phyloP scores from a whole-genome alignment of 768 basidiomycete genomes.

The Suillus paluster region DNA sequence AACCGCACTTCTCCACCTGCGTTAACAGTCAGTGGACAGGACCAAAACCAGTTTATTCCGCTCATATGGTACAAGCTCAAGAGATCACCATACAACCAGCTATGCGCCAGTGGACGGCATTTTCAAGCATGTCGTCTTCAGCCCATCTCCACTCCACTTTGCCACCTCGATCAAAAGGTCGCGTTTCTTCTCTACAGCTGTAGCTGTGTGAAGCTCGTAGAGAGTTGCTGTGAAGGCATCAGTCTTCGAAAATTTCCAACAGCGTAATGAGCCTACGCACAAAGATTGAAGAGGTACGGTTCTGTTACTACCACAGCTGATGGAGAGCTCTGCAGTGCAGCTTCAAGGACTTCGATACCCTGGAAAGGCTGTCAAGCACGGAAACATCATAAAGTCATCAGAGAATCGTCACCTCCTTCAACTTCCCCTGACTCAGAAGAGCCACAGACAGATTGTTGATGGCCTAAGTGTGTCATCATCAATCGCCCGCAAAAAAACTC shows the following conservation, averaged over 20 bases:
- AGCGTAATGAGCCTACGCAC: slow-evolving; percentile 45
- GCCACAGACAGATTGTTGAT: slow-evolving; percentile 80
- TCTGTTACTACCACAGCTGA: slow-evolving; percentile 76
- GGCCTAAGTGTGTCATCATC: slow-evolving; percentile 45
- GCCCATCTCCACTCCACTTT: slow-evolving; percentile 86
- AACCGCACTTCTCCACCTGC: neutral
- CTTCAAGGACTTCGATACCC: slow-evolving; percentile 75
- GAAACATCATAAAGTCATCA: neutral
- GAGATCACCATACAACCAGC: neutral
- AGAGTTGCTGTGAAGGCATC: slow-evolving; percentile 62
- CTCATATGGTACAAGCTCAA: neutral
- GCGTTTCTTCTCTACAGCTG: slow-evolving; percentile 76
- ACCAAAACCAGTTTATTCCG: neutral
- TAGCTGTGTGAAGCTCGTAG: slow-evolving; percentile 78
- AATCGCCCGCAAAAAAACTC: slow-evolving; percentile 1
- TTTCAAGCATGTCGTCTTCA: slow-evolving; percentile 78
- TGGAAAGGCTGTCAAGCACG: slow-evolving; percentile 28
- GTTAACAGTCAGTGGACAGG: neutral
- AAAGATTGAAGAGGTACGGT: slow-evolving; percentile 84
- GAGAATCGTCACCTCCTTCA: slow-evolving; percentile 61
- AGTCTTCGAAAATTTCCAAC: neutral
- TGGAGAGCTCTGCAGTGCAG: slow-evolving; percentile 63
- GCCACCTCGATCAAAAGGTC: slow-evolving; percentile 75
- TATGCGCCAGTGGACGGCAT: slow-evolving; percentile 61
- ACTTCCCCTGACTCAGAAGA: slow-evolving; percentile 67